Conservation (phyloP, 352 stramenopile genomes). For the Pythium sukuiense region DNA sequence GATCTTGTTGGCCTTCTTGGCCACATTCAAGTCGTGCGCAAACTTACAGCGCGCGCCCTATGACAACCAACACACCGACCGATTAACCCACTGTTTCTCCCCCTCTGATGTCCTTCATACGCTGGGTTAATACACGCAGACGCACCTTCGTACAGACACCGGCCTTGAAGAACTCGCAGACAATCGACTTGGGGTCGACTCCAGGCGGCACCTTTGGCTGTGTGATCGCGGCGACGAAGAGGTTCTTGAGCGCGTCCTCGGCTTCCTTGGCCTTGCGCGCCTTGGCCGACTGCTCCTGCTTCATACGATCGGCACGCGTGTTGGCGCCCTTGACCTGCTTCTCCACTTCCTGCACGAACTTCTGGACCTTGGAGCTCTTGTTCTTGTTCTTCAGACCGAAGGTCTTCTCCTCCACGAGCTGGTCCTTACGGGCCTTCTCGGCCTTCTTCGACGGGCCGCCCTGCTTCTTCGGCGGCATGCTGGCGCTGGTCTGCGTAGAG, state of each 20-base stretch:
- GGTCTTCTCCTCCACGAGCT: conserved; percentile 97
- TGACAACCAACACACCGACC: not conserved
- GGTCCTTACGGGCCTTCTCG: conserved; percentile 91
- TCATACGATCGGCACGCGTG: conserved; percentile 74
- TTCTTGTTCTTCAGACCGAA: conserved; percentile 99
- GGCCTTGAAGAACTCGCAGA: conserved; percentile 90
- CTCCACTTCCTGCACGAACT: conserved; percentile 90
- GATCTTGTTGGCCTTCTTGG: conserved; percentile 88
- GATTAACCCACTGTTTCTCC: not conserved
- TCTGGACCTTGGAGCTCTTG: conserved; percentile 96
- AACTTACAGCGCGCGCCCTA: conserved; percentile 89
- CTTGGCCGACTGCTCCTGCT: conserved; percentile 67
- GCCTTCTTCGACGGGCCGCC: conserved; percentile 79
- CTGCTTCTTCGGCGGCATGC: conserved; percentile 82
- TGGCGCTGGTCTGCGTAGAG: conserved; percentile 1
- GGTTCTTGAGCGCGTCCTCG: conserved; percentile 79
- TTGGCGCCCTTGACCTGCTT: conserved; percentile 88
- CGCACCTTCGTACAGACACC: conserved; percentile 80
- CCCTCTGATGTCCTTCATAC: not conserved
- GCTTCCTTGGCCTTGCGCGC: conserved; percentile 87
- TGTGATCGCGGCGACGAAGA: conserved; percentile 86
- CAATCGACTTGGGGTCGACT: conserved; percentile 86
- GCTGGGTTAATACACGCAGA: conserved; percentile 9
- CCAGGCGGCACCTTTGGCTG: conserved; percentile 87
- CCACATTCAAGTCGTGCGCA: conserved; percentile 86